Base-by-base conservation (phyloP, 2,329 filamentous ascomycete species). In the Stemphylium lycopersici region DNA sequence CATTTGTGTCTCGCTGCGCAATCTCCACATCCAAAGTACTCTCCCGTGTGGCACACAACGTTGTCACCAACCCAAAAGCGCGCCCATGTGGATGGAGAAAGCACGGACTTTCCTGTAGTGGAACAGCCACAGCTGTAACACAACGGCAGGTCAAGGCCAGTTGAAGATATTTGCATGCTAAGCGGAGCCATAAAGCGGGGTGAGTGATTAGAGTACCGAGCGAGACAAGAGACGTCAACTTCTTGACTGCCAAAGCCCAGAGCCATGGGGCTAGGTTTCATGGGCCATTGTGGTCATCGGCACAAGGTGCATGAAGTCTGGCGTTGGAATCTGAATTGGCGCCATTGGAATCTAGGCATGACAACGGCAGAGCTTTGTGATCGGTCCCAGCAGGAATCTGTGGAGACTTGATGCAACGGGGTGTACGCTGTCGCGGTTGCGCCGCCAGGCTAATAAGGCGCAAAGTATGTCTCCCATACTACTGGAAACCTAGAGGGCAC, bases 311-410 rank as follows among this genome's bases (percentile, higher is more conserved):
- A 40, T 48, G 40, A 44, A 26, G 20, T 22, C 48, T 57, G 48
- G 56, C 56, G 56, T 56, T 33, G 37, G 33, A 58, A 39, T 31
- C 24, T 39, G 22, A 22, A 46, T 33, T 36, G 33, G n/a, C 42
- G 33, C 33, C 46, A 37, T 51, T 24, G 13, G 51, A 40, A 32
- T 39, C 36, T 44, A 45, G 39, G 37, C 36, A 33, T 52, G 31
- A 51, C 38, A 22, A 38, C 20, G 15, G 55, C 45, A 40, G 52
- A 33, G 45, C 33, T 37, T 24, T 50, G 36, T 55, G 43, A 16
- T 50, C 44, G 29, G 40, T 41, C 29, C 44, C 43, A 50, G 43
- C 41, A 49, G 41, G 11, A 20, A 20, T 22, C 33, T 32, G 46
- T 36, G 41, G 41, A 51, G 33, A 47, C 45, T 31, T 38, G 10